phyloP scores from a whole-genome alignment of 2,329 filamentous ascomycete species.

The Teratosphaeria zuluensis region DNA sequence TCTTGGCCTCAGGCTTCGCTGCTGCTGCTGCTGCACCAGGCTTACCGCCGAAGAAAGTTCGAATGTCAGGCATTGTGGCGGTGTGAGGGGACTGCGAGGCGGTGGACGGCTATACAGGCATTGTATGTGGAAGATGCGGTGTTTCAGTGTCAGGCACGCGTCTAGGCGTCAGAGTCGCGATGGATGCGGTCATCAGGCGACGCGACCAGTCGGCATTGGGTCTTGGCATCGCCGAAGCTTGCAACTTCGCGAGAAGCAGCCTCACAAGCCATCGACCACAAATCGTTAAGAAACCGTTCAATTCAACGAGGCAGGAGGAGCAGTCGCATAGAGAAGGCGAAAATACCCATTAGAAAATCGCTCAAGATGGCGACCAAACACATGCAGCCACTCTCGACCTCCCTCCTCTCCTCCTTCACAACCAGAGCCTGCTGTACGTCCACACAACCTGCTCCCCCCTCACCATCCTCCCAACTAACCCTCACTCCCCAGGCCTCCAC shows the following conservation, averaged over 20 bases:
- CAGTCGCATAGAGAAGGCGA: background rate
- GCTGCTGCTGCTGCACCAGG: slow-evolving; percentile 41
- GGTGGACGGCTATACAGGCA: background rate
- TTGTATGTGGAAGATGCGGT: background rate
- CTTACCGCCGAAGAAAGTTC: slow-evolving; percentile 80
- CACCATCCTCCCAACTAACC: background rate
- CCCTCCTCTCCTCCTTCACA: slow-evolving; percentile 19
- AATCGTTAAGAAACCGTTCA: background rate
- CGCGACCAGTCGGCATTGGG: background rate
- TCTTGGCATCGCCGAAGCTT: background rate
- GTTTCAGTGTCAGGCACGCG: background rate
- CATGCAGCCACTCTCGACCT: slow-evolving; percentile 5
- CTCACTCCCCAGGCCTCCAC: slow-evolving; percentile 28
- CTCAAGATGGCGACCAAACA: slow-evolving; percentile 5
- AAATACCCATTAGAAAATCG: background rate
- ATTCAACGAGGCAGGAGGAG: background rate
- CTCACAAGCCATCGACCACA: background rate
- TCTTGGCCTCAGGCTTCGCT: slow-evolving; percentile 14
- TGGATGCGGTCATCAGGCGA: background rate
- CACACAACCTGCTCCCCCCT: background rate
- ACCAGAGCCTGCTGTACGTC: slow-evolving; percentile 21
- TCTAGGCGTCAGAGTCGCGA: background rate
- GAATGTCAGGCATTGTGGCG: slow-evolving; percentile 70
- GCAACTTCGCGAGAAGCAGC: background rate
- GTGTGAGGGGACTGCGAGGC: background rate